Percentiles rank a stretch among this genome's conserved stretches.
Conservation (phyloP, 2,329 filamentous ascomycete species). For the Cladosporium halotolerans region DNA sequence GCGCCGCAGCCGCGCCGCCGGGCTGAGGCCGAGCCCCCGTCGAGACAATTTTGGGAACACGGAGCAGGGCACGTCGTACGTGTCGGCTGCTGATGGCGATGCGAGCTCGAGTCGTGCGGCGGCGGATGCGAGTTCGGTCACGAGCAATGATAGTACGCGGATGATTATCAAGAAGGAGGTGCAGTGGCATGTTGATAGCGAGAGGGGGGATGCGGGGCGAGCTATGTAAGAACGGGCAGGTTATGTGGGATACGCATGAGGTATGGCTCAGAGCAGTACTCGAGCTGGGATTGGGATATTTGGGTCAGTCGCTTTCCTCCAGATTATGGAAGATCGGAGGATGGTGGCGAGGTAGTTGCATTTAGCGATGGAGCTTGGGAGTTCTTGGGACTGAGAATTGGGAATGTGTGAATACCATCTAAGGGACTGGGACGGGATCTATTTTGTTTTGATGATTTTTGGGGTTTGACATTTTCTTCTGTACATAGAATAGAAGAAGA, state of each 20-base stretch:
- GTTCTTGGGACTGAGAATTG: too few relatives aligned
- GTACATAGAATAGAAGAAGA: too few relatives aligned
- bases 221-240: background rate
- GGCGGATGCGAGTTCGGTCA: conserved; percentile 11
- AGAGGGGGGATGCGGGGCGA: background rate
- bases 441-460: too few relatives aligned
- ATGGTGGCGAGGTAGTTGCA: background rate
- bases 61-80: background rate
- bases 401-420: too few relatives aligned
- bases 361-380: background rate
- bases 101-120: background rate
- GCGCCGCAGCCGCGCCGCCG: background rate
- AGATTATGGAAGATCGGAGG: background rate
- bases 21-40: background rate
- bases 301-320: background rate
- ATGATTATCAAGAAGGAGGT: conserved; percentile 19
- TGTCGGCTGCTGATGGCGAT: background rate
- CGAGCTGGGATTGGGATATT: background rate
- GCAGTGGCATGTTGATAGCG: conserved; percentile 13
- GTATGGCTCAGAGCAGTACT: background rate
- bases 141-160: conserved; percentile 15
- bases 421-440: too few relatives aligned
- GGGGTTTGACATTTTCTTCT: too few relatives aligned
- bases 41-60: conserved; percentile 4
- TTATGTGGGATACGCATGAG: too few relatives aligned